Conservation (phyloP, 164 flowering plant species). For the Cinnamomum chago region DNA sequence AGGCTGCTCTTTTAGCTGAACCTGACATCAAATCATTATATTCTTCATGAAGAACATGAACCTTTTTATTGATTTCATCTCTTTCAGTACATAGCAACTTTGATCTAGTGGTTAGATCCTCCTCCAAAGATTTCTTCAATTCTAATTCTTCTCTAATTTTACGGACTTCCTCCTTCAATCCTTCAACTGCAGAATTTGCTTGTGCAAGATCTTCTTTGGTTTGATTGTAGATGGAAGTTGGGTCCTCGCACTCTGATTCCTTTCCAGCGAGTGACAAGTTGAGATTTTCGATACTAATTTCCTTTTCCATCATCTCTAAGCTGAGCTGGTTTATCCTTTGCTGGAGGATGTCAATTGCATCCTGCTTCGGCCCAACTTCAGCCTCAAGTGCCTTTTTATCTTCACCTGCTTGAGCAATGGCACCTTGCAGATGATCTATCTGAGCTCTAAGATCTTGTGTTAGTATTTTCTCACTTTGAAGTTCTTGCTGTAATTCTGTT, state of each 20-base stretch:
- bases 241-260: constrained; percentile 45
- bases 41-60: constrained; percentile 34
- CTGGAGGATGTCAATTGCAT: constrained; percentile 41
- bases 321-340: constrained; percentile 49
- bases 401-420: constrained; percentile 34
- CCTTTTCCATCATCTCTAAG: constrained; percentile 62
- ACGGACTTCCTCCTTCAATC: constrained; percentile 39
- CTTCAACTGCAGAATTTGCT: constrained; percentile 33
- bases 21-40: constrained; percentile 43
- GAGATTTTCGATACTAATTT: constrained; percentile 36
- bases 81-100: constrained; percentile 40
- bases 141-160: constrained; percentile 45
- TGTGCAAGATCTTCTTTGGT: constrained; percentile 41
- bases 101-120: constrained; percentile 39
- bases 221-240: constrained; percentile 31
- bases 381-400: constrained; percentile 51
- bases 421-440: constrained; percentile 36
- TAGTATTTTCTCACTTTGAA: constrained; percentile 51
- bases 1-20: constrained; percentile 47
- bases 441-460: constrained; percentile 46
- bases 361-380: constrained; percentile 50
- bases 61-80: constrained; percentile 34
- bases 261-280: constrained; percentile 43
- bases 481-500: constrained; percentile 44
- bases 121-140: constrained; percentile 31